Evolutionary conservation across 257 asterid species (phyloP), one percentile per base, ranked within the genome.

Genomic region (Rauvolfia tetraphylla): DNA sequence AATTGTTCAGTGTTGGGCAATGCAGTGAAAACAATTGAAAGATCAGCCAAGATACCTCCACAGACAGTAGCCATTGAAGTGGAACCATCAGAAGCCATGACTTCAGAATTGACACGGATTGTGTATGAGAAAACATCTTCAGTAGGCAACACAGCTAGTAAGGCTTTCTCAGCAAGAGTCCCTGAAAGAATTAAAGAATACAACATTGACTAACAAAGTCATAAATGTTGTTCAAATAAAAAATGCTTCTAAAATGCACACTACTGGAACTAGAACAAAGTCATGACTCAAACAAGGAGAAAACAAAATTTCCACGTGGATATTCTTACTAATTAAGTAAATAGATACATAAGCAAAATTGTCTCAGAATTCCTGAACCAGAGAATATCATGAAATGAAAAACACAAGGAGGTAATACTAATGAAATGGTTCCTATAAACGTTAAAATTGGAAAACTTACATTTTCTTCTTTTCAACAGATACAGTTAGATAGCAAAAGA

Each of bases 31-130:
- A 38, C 57, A 53, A 68, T 14, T 42, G n/a, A 22, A 58, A 13
- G 70, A 54, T 76, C 13, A 18, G 62, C 56, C 83, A 62, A 74
- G 15, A 22, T 83, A 95, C 99, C 99, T 86, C 97, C 99, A 90
- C 99, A 95, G 79, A 92, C 98, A 79, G 98, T 89, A 75, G 99
- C 99, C 99, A 95, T 95, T 68, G 99, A 95, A 70, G 99, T 95
- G 31, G 99, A 95, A 78, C 99, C 98, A 89, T 95, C 99, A 39
- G 99, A 95, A 77, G 98, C 93, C 99, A 95, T 92, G 66, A 95
- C 99, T 87, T 92, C 99, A 65, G 99, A 85, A 90, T 91, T 95
- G 81, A 95, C 79, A 74, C 99, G 98, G 25, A 95, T 89, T 44
- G 99, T 87, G 76, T 90, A 95, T 66, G 91, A 95, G 70, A 90